Base-by-base conservation (phyloP, 345 rosid species). In the Crucihimalaya himalaica region DNA sequence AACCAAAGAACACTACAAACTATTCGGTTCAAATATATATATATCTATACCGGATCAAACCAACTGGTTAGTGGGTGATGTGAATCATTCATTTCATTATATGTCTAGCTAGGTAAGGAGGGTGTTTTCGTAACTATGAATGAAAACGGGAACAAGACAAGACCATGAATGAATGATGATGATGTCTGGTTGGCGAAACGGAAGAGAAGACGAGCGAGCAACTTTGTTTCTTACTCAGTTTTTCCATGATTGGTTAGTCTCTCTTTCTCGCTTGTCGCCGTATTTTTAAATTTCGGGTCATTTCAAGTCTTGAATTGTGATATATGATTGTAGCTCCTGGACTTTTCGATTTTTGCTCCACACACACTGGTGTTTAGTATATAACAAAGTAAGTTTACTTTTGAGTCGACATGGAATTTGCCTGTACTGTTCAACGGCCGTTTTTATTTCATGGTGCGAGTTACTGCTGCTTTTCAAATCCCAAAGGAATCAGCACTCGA, bases 381-480 rank as follows among this genome's bases (percentile, higher is more conserved):
- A 48, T 40, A 15, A 78, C 48, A 45, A 45, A 52, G 48, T 59
- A 58, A 73, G 45, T 35, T 68, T 40, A 5, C 2, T 35, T 67
- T 28, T 61, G 73, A 70, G 56, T 59, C 54, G 80, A 42, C 42
- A 93, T 93, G 98, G 93, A 83, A 43, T 80, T 78, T 48, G 84
- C 88, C 12, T 81, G 73, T 79, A 29, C 84, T 74, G 39, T 87
- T 61, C 77, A 48, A 74, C 86, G 78, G 67, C 73, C 84, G 20
- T 79, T 76, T 82, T 66, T 81, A 47, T 57, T 79, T 66, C 69
- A 29, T 37, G 37, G 73, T 57, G 76, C 40, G 11, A 47, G 79
- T 62, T 75, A 51, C 40, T 37, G 3, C 73, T 54, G 81, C 76
- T 52, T 64, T 5, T 37, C 81, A 0, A 81, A 74, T 72, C 75